Evolutionary conservation across 2,329 filamentous ascomycete species (phyloP), one percentile per base, ranked within the genome.

Genomic region (Cephalotrichum gorgonifer): DNA sequence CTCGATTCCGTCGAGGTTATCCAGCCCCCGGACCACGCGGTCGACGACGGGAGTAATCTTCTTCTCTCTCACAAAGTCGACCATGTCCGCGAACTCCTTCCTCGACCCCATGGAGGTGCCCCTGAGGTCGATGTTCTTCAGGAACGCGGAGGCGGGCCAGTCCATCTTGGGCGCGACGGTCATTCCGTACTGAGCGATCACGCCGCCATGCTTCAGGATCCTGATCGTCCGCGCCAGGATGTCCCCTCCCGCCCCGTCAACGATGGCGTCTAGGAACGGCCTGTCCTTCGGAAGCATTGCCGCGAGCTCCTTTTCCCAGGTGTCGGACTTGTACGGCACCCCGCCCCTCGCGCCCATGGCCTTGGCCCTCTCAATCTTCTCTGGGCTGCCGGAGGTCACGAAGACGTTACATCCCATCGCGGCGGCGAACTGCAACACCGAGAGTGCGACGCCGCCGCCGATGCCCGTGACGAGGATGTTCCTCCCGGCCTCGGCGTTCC

Each of bases 181-280:
- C 91, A 97, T 96, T 52, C 93, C 91, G 63, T 97, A 97, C 56
- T 83, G 73, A 2, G 83, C 78, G 51, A 97, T 83, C n/a, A 91
- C 75, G 49, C 90, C 93, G 6, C 93, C 91, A 1, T 76, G 66
- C 77, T 88, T 90, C 47, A 97, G 70, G 47, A 95, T 60, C 60
- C 72, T 81, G 43, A 74, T 69, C 1, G 79, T 76, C 62, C 82
- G 85, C 33, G 74, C 70, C n/a, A 95, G 77, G 41, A 95, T 74
- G 65, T 94, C 84, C 2, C 88, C 90, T 3, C 91, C 91, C 0
- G 91, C 90, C 2, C 93, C 91, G 66, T 97, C 93, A 55, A 97
- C 77, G 44, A 97, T 83, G 20, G 85, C 83, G 66, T 97, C 93
- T 6, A 93, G 60, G 54, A 75, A 86, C 48, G 81, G 80, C 54